These are phyloP conservation scores for Maudiozyma serrabonitensis DNA, from an alignment of 805 yeast genomes.

Conservation along the genomic window DNA sequence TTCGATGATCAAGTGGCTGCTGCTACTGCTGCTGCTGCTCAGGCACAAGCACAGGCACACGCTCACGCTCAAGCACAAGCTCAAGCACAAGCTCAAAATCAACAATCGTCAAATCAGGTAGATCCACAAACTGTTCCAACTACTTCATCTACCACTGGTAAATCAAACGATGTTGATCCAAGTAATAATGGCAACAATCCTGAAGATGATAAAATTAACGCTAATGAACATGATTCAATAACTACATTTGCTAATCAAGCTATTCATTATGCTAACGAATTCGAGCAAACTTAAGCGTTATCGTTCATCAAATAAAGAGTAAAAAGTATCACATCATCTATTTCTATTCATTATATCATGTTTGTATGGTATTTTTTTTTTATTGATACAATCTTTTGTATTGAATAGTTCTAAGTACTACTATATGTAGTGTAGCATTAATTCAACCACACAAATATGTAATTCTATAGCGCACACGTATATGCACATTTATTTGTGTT, in stretches of 20 bases:
- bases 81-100: conserved; percentile 2
- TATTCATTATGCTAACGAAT: conserved; percentile 27
- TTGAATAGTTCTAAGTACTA: too few species aligned
- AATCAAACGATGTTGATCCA: background rate
- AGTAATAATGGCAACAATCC: background rate
- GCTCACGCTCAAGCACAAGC: conserved; percentile 13
- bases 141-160: background rate
- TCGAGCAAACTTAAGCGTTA: conserved; percentile 12
- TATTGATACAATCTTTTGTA: too few species aligned
- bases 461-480: too few species aligned
- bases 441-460: too few species aligned
- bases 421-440: too few species aligned
- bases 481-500: too few species aligned
- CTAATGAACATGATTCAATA: conserved; percentile 15
- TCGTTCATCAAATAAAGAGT: too few species aligned
- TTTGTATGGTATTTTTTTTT: too few species aligned
- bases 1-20: conserved; percentile 31
- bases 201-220: background rate
- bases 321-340: too few species aligned
- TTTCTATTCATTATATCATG: too few species aligned
- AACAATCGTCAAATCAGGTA: background rate
- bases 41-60: conserved; percentile 26
- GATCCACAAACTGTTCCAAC: background rate
- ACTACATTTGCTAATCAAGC: conserved; percentile 27
- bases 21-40: conserved; percentile 30